Evolutionary conservation across 176 grass and related monocot genomes (phyloP), one percentile per base, ranked within the genome.

Genomic region (Saccharum spontaneum): DNA sequence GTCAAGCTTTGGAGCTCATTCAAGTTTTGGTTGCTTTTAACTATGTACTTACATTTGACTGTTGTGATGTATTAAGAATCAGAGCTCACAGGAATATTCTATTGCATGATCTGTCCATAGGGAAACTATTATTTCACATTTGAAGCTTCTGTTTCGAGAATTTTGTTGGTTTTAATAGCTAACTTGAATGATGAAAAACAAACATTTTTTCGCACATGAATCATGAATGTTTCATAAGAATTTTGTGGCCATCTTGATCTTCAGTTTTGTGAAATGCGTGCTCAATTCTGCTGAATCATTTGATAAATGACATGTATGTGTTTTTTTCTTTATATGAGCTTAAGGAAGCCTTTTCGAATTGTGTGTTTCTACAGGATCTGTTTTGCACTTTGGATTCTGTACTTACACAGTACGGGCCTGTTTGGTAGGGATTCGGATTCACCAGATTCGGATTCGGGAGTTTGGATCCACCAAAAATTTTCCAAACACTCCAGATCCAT

Each of bases 11-110:
- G 67, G n/a, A 63, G n/a, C 75, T 75, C 49, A 69, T 75, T 79
- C 22, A 86, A 67, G 14, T 77, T 61, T 73, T 79, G 33, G 54
- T 88, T 48, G 48, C 46, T 70, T 16, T 17, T 87, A 59, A 59
- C 28, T 82, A 20, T 82, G 6, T 69, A 73, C 55, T 73, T 31
- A 39, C 68, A 83, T 75, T 60, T 69, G 60, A 61, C 7, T 82
- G 39, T 67, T 65, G 13, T 59, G 15, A 26, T 62, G 69, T 40
- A 14, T 81, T 60, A 69, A 30, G 23, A 33, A 79, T 55, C 20
- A 45, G 71, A 82, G 52, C 49, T 44, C 24, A 55, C 70, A 83
- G 67, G 4, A 65, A 37, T 66, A 46, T 83, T n/a, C n/a, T 17
- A 9, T 85, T 3, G 7, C 26, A 59, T 89, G 69, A 61, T 73